These are phyloP conservation scores for Neophaeococcomyces mojaviensis DNA, from an alignment of 2,329 filamentous ascomycete species.

Conservation along the genomic window DNA sequence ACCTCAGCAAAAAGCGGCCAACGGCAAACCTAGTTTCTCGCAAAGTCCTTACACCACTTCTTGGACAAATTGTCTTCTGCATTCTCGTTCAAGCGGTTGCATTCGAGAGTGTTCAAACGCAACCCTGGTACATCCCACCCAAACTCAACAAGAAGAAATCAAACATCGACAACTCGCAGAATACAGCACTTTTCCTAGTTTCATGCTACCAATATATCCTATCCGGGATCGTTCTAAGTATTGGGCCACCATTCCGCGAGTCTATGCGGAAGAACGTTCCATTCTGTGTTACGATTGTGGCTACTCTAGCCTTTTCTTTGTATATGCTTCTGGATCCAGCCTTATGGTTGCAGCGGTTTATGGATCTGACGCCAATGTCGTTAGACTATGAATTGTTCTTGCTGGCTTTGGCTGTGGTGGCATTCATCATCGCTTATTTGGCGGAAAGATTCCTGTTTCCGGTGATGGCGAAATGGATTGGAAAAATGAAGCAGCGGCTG, in stretches of 20 bases:
- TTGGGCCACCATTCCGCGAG: slow-evolving; percentile 84
- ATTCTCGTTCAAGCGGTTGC: slow-evolving; percentile 67
- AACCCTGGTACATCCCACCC: slow-evolving; percentile 83
- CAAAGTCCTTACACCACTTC: slow-evolving; percentile 80
- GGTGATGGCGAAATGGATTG: slow-evolving; percentile 59
- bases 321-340: slow-evolving; percentile 78
- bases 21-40: slow-evolving; percentile 86
- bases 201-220: slow-evolving; percentile 95
- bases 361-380: slow-evolving; percentile 79
- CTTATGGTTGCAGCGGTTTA: slow-evolving; percentile 60
- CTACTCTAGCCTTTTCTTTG: slow-evolving; percentile 58
- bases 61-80: slow-evolving; percentile 81
- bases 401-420: slow-evolving; percentile 60
- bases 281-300: slow-evolving; percentile 68
- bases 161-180: slow-evolving; percentile 86
- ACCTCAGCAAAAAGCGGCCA: slow-evolving; percentile 73
- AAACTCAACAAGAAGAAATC: slow-evolving; percentile 68
- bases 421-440: slow-evolving; percentile 61
- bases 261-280: slow-evolving; percentile 75
- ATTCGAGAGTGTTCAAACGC: slow-evolving; percentile 66
- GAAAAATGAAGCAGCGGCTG: slow-evolving; percentile 51
- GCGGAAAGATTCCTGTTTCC: slow-evolving; percentile 67
- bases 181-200: slow-evolving; percentile 80
- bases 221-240: slow-evolving; percentile 78
- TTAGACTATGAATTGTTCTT: slow-evolving; percentile 66